Conservation (phyloP, 257 asterid genomes). For the Solanum virginianum region DNA sequence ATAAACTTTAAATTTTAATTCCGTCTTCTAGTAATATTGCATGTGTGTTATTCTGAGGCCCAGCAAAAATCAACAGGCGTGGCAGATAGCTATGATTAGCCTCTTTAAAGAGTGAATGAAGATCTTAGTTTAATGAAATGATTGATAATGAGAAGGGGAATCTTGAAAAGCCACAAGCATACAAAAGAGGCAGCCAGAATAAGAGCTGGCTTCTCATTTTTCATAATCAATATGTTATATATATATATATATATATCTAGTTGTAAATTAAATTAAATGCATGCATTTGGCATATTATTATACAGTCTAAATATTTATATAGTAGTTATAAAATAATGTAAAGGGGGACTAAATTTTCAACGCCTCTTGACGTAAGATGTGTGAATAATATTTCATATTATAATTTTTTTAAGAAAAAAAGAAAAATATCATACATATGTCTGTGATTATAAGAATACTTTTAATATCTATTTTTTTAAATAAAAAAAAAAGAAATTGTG, state of each 20-base stretch:
- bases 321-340: background rate
- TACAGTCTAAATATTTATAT: background rate
- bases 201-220: background rate
- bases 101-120: background rate
- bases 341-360: background rate
- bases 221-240: background rate
- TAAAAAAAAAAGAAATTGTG: no score
- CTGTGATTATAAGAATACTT: background rate
- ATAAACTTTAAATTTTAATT: background rate
- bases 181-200: background rate
- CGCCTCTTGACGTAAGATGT: background rate
- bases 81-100: background rate
- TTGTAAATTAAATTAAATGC: conserved; percentile 10
- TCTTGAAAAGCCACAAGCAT: background rate
- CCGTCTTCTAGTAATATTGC: rapidly evolving
- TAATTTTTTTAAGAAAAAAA: background rate
- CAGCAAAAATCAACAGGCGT: background rate
- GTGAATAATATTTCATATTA: background rate
- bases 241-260: background rate
- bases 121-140: background rate
- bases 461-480: background rate
- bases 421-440: background rate
- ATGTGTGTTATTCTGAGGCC: background rate
- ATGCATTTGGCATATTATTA: conserved; percentile 16
- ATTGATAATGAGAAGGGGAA: background rate